Evolutionary conservation across 805 yeast genomes (phyloP).

Genomic region (Priceomyces castillae): DNA sequence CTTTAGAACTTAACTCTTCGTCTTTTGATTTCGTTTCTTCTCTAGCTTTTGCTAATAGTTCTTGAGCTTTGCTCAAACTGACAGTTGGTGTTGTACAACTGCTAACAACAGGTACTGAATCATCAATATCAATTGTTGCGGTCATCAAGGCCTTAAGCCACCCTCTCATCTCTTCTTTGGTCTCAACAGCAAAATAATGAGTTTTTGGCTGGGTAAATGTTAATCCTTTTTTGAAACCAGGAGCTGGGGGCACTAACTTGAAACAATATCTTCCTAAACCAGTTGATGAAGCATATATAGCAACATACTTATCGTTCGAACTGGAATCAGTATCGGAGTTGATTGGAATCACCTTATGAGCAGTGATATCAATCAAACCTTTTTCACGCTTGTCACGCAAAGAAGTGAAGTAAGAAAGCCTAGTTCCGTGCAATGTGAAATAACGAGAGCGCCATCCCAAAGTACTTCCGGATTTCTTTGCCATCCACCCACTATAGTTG

Average conservation of each 20-base stretch:
- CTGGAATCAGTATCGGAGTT: conserved; percentile 48
- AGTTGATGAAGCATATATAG: conserved; percentile 87
- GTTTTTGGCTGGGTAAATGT: conserved; percentile 95
- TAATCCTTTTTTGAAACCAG: conserved; percentile 91
- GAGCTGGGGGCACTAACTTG: conserved; percentile 94
- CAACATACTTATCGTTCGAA: conserved; percentile 76
- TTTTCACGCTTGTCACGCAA: conserved; percentile 79
- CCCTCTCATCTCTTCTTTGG: conserved; percentile 83
- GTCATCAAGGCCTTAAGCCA: conserved; percentile 96
- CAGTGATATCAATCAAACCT: conserved; percentile 93
- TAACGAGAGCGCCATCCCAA: conserved; percentile 87
- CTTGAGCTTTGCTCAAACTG: conserved; percentile 82
- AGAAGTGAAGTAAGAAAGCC: conserved; percentile 82
- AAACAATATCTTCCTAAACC: conserved; percentile 94
- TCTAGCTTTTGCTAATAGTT: conserved; percentile 75
- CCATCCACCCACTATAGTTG: conserved; percentile 91
- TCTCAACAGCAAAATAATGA: conserved; percentile 94
- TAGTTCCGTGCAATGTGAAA: conserved; percentile 86
- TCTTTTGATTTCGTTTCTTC: conserved; percentile 64
- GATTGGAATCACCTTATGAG: conserved; percentile 84
- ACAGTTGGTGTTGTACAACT: conserved; percentile 96
- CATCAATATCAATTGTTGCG: conserved; percentile 95
- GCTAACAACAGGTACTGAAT: conserved; percentile 84
- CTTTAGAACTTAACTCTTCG: conserved; percentile 46
- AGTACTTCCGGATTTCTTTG: conserved; percentile 76